Evolutionary conservation across 2,329 filamentous ascomycete species (phyloP), one percentile per base, ranked within the genome.

Genomic region (Paraphoma chrysanthemicola): DNA sequence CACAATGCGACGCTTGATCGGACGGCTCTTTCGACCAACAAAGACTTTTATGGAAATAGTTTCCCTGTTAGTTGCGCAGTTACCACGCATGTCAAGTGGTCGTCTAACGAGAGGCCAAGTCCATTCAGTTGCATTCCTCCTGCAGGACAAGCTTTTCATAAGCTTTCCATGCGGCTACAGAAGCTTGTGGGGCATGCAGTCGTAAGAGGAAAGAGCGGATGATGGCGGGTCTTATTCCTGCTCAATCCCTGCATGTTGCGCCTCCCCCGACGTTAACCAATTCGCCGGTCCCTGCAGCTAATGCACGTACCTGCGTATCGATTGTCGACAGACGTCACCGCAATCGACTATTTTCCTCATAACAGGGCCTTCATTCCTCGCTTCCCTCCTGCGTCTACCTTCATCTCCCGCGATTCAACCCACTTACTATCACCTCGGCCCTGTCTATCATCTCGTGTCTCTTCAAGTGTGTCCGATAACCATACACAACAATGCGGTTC

Each of bases 401-500:
- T 18, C 53, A 46, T 42, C 38, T 17, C 16, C 44, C 28, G 48
- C 38, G 30, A 53, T 47, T 56, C 47, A 23, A 23, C 2, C 5
- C 23, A 38, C 44, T 28, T 54, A 33, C 23, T 44, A 18, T 29
- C 48, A 58, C 49, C 41, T 54, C 46, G 14, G n/a, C 39, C 16
- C 39, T 42, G 10, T 57, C 23, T 59, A 61, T 55, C 52, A 48
- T 54, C 38, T 30, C 54, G 54, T 57, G 51, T 50, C 45, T 49
- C 51, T 44, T 43, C 46, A 11, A 18, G 12, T 56, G 36, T 53
- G 18, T 30, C 48, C 8, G 43, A 42, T 16, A 42, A n/a, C 7
- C 11, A 4, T 4, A 12, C 2, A 41, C 11, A 4, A 68, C 38
- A 30, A 79, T 78, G 77, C 73, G 71, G 14, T 64, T 74, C 57